Conservation (phyloP, 352 stramenopile genomes). For the Pythium guiyangense region DNA sequence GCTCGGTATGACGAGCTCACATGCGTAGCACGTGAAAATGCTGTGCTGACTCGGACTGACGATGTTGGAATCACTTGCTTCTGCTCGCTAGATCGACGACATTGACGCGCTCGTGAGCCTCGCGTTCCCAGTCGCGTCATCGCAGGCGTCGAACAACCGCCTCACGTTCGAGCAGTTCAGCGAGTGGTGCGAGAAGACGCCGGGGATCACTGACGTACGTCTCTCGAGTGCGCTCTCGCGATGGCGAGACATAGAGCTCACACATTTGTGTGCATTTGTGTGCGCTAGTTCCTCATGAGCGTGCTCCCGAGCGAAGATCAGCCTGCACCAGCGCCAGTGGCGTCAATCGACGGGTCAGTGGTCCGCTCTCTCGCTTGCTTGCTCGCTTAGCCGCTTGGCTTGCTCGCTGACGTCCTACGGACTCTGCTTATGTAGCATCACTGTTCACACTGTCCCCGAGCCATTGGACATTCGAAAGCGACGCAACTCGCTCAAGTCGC, state of each 20-base stretch:
- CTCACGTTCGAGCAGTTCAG: constrained; percentile 88
- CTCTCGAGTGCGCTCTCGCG: background rate
- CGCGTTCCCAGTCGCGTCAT: constrained; percentile 41
- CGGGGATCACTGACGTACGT: constrained; percentile 65
- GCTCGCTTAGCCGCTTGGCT: too few relatives aligned
- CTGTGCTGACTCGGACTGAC: background rate
- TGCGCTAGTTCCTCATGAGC: constrained; percentile 67
- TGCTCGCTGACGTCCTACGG: too few relatives aligned
- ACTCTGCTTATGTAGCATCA: constrained; percentile 1
- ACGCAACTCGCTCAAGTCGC: constrained; percentile 44
- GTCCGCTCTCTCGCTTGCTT: background rate
- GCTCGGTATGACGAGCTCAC: constrained; percentile 3
- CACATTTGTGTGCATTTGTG: background rate
- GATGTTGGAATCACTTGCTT: background rate
- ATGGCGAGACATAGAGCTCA: background rate
- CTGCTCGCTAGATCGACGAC: constrained; percentile 37
- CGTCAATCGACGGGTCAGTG: constrained; percentile 30
- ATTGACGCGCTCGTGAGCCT: constrained; percentile 84
- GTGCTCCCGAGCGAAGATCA: constrained; percentile 65
- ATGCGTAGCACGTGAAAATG: background rate
- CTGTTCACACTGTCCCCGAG: constrained; percentile 1
- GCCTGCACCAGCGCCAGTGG: constrained; percentile 14
- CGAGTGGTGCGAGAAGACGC: constrained; percentile 79
- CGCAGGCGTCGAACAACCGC: constrained; percentile 32
- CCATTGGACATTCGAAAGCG: constrained; percentile 21